Evolutionary conservation across 208 protist species (phyloP).

Genomic region (Trypanosomatidae sp.): DNA sequence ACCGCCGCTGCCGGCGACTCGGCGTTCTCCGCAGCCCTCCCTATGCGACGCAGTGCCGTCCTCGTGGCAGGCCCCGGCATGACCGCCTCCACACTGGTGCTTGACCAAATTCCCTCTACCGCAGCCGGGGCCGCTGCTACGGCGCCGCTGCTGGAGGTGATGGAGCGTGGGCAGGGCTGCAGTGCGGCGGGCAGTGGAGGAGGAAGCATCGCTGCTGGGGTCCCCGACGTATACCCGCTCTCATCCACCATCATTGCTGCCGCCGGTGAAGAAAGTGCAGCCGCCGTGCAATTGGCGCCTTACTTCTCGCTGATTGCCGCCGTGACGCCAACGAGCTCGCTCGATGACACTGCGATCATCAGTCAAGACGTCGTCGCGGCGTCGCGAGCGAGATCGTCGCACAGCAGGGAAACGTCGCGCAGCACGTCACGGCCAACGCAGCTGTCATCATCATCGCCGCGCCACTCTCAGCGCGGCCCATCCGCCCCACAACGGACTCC

Average conservation of each 20-base stretch:
- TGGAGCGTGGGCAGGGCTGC: slow-evolving; percentile 22
- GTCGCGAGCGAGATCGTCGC: slow-evolving; percentile 25
- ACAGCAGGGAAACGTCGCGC: slow-evolving; percentile 13
- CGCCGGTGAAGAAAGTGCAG: slow-evolving; percentile 37
- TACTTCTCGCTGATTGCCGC: slow-evolving; percentile 52
- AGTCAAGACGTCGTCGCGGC: slow-evolving; percentile 64
- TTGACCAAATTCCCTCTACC: slow-evolving; percentile 41
- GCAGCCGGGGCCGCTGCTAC: slow-evolving; percentile 2
- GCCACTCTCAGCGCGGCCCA: slow-evolving; percentile 1
- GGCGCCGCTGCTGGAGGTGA: slow-evolving; percentile 14
- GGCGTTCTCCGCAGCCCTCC: slow-evolving; percentile 36
- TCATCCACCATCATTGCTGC: slow-evolving; percentile 49
- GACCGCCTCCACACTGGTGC: slow-evolving; percentile 43
- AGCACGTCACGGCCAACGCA: slow-evolving; percentile 8
- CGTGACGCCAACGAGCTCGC: slow-evolving; percentile 34
- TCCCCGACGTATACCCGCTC: not conserved
- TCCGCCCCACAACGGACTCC: not conserved
- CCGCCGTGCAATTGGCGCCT: slow-evolving; percentile 32
- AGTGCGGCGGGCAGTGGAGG: not conserved
- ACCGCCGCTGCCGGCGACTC: slow-evolving; percentile 9
- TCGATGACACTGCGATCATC: slow-evolving; percentile 48
- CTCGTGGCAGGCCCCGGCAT: slow-evolving; percentile 47
- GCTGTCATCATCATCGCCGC: slow-evolving; percentile 1
- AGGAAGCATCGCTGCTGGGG: not conserved
- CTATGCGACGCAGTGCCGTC: slow-evolving; percentile 25